Percentiles rank a stretch among this genome's conserved stretches.
Conservation (phyloP, 1,284 basidiomycete species). For the Peniophora sp. region DNA sequence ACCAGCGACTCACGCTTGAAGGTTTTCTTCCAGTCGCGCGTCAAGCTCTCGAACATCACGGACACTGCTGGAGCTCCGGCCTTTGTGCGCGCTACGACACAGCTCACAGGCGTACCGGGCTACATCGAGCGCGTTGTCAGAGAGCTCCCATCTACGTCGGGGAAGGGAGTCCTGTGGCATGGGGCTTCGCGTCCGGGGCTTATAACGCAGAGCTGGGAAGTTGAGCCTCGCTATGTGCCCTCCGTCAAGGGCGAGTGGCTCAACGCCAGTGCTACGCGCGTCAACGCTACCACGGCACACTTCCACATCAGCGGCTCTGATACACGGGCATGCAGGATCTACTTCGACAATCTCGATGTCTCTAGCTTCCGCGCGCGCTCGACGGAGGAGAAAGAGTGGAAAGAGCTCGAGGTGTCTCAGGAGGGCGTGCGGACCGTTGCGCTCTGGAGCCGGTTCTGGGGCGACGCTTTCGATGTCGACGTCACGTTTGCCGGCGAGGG, state of each 20-base stretch:
- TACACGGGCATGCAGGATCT: conserved; percentile 56
- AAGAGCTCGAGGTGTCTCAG: conserved; percentile 33
- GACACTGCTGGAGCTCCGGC: conserved; percentile 6
- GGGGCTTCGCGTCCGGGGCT: conserved; percentile 9
- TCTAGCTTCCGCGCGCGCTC: conserved; percentile 28
- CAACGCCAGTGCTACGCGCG: conserved; percentile 15
- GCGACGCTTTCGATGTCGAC: conserved; percentile 47
- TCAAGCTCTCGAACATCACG: conserved; percentile 31
- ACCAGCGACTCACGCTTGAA: conserved; percentile 52
- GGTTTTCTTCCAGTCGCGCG: conserved; percentile 56
- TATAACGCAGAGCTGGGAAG: conserved; percentile 29
- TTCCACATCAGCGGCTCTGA: conserved; percentile 46
- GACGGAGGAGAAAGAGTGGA: conserved; percentile 26
- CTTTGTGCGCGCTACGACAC: conserved; percentile 24
- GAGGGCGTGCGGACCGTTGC: conserved; percentile 36
- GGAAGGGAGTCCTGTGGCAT: not conserved
- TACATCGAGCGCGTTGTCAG: conserved; percentile 40
- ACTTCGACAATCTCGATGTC: conserved; percentile 44
- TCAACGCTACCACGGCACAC: conserved; percentile 23
- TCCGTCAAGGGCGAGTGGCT: conserved; percentile 22
- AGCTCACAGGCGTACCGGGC: conserved; percentile 37
- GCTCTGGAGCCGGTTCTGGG: conserved; percentile 70
- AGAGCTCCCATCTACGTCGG: conserved; percentile 42
- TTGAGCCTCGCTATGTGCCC: conserved; percentile 22
- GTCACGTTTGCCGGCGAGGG: conserved; percentile 30